Base-by-base conservation (phyloP, 2,329 filamentous ascomycete genomes). In the Colletotrichum salicis region DNA sequence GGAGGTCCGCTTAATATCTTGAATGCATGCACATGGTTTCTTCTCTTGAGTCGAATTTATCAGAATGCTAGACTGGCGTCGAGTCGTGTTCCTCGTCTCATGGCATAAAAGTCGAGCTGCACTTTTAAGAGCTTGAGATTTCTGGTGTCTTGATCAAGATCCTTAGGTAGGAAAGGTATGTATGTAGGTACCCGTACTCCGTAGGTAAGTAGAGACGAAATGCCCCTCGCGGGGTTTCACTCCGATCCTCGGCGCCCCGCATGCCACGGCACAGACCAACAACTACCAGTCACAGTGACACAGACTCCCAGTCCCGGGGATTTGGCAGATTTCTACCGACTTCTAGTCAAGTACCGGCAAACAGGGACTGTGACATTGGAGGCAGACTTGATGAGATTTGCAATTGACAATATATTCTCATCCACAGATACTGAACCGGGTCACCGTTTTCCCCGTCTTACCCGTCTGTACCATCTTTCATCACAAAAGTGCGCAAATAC, bases 231-330 rank as follows among this genome's bases (percentile, higher is more conserved):
- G 37, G 37, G 37, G 37, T 15, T 13, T 15, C 33, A 48, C 62
- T 64, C 62, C 35, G 62, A 64, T 57, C 24, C 19, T 64, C 62
- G 62, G 62, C 35, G 35, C 35, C 62, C 35, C 51, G 35, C 62
- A 61, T 24, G 7, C 27, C 19, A 24, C n/a, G 41, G 19, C 41
- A 48, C 0, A 22, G 41, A 48, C 41, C 24, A 55, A 55, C 15
- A 11, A 33, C 22, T 37, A 13, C 33, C 22, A 31, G 10, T 31
- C 24, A n/a, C 29, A 29, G 27, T 29, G 27, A 29, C 27, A 29
- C 27, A 41, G 6, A 19, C 37, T 41, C 37, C 24, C 41, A 48
- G 10, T 62, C 27, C 29, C n/a, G 7, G 19, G 19, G 41, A 48
- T 48, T n/a, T 48, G 41, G 41, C 62, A 24, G 51, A 19, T 24